These are phyloP conservation scores for Deuterostichococcus epilithicus DNA, from an alignment of 139 green algal genomes.

Conservation along the genomic window DNA sequence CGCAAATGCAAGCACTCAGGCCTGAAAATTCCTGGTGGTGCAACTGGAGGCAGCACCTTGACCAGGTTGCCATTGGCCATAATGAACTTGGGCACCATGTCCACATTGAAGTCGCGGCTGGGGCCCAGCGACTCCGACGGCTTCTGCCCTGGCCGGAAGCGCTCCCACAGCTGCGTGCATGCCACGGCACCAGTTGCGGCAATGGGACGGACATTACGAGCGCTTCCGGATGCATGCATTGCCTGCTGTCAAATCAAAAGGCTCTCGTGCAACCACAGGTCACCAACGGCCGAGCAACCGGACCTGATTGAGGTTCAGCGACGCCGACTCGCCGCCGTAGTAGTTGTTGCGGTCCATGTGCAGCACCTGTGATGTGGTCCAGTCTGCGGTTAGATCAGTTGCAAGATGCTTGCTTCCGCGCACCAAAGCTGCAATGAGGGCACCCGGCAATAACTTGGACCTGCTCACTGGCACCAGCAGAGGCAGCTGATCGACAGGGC, in stretches of 20 bases:
- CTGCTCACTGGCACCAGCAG: no score
- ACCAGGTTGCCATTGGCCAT: conserved; percentile 79
- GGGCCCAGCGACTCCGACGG: conserved; percentile 67
- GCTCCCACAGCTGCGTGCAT: conserved; percentile 80
- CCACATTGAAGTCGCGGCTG: conserved; percentile 95
- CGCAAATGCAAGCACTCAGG: neutral
- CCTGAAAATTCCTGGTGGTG: neutral
- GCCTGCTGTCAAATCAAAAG: neutral
- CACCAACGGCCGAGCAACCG: neutral
- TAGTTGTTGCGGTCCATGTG: conserved; percentile 99
- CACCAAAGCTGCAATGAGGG: no score
- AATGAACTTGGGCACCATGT: conserved; percentile 99
- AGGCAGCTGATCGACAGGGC: no score
- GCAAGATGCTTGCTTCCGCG: no score
- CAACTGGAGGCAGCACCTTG: neutral
- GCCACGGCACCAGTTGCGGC: neutral
- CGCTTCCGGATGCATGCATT: neutral
- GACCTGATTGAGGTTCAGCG: conserved; percentile 92
- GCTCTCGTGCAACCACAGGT: neutral
- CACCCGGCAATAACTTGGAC: no score
- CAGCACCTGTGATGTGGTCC: conserved; percentile 91
- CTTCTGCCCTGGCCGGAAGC: conserved; percentile 73
- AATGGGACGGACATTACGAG: neutral
- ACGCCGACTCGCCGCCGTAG: conserved; percentile 95
- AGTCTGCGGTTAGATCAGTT: no score